phyloP scores from a whole-genome alignment of 78 protist species.

The Dictyostelium brefeldianum region DNA sequence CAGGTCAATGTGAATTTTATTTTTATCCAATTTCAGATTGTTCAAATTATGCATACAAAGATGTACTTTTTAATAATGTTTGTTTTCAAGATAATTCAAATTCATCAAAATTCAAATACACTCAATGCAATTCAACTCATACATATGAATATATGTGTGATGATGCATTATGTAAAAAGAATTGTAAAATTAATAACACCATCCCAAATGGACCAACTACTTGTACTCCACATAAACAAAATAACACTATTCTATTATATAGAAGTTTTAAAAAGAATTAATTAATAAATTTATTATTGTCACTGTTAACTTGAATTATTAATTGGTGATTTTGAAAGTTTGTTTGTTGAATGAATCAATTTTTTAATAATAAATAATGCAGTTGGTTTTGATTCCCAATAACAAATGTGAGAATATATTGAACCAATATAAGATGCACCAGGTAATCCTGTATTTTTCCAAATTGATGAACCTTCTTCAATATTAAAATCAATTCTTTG shows the following conservation, averaged over 20 bases:
- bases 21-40: neutral
- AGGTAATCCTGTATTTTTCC: slow-evolving; percentile 19
- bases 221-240: neutral
- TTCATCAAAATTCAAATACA: no score
- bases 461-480: slow-evolving; percentile 7
- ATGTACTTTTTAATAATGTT: neutral
- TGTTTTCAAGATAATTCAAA: neutral
- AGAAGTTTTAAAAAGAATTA: neutral
- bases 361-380: slow-evolving; percentile 9
- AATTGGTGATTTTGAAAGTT: neutral
- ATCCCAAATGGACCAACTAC: neutral
- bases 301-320: no score
- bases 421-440: neutral
- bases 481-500: slow-evolving; percentile 32
- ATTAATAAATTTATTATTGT: no score
- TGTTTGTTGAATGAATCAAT: neutral
- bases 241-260: no score
- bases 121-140: neutral
- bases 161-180: neutral
- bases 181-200: neutral
- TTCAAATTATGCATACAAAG: neutral
- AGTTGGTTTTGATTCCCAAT: slow-evolving; percentile 9
- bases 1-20: neutral
- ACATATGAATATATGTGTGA: neutral
- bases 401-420: slow-evolving; percentile 17